A percentile compares a stretch with the other conserved stretches of the same genome.
Evolutionary conservation across 2,329 filamentous ascomycete species (phyloP).

Genomic region (Trichophyton rubrum): DNA sequence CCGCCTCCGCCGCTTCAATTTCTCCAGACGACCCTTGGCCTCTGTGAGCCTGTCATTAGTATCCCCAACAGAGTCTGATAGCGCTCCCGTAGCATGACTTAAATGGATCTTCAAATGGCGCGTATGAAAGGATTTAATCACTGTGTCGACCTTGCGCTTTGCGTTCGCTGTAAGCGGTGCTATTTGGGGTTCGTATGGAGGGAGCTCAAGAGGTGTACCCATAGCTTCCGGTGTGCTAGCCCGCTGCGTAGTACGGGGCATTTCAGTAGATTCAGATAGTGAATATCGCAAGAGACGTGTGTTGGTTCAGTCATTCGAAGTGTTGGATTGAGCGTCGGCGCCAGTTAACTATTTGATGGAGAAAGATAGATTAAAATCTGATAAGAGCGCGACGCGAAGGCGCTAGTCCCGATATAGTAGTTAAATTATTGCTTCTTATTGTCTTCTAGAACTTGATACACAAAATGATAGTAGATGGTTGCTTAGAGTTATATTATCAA

Average conservation of each 20-base stretch:
- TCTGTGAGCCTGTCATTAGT: slow-evolving; percentile 43
- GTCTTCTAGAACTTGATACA: neutral
- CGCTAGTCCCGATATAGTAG: neutral
- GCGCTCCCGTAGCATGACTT: slow-evolving; percentile 32
- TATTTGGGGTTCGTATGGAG: slow-evolving; percentile 42
- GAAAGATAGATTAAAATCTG: neutral
- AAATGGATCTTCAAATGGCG: slow-evolving; percentile 39
- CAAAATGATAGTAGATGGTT: too few relatives aligned
- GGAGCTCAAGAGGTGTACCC: slow-evolving; percentile 23
- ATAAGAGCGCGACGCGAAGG: slow-evolving; percentile 6
- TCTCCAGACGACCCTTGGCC: slow-evolving; percentile 27
- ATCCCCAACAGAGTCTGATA: slow-evolving; percentile 40
- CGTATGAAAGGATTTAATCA: slow-evolving; percentile 34
- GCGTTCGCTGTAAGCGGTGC: slow-evolving; percentile 39
- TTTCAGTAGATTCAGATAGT: neutral
- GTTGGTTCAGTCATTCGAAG: neutral
- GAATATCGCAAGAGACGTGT: neutral
- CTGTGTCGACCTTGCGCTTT: slow-evolving; percentile 34
- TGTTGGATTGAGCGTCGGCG: neutral
- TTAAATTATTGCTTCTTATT: neutral
- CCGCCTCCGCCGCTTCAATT: slow-evolving; percentile 23
- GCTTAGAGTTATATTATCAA: neutral
- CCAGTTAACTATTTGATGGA: neutral
- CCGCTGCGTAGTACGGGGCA: neutral
- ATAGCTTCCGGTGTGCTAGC: neutral